Percentiles rank a stretch among this genome's conserved stretches.
These are phyloP conservation scores for Lactarius indigo DNA, from an alignment of 768 basidiomycete genomes.

Conservation along the genomic window DNA sequence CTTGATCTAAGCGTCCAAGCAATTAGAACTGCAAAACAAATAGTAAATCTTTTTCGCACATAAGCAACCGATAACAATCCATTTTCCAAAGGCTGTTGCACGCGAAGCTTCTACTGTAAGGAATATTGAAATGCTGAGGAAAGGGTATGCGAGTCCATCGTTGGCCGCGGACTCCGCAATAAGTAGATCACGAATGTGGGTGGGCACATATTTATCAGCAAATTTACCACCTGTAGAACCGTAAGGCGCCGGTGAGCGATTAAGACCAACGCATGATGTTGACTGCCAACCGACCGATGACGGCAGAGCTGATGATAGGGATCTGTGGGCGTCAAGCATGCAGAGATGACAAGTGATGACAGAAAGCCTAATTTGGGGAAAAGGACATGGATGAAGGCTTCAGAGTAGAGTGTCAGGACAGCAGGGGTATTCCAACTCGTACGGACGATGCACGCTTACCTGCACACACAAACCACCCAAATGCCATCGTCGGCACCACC, in stretches of 20 bases:
- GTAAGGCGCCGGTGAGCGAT: background rate
- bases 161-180: slow-evolving; percentile 92
- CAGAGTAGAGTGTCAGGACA: background rate
- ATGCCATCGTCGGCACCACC: slow-evolving; percentile 85
- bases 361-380: slow-evolving; percentile 71
- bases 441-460: slow-evolving; percentile 36
- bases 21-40: background rate
- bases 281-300: slow-evolving; percentile 48
- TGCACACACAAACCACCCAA: slow-evolving; percentile 77
- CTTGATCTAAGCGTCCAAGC: slow-evolving; percentile 57
- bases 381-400: slow-evolving; percentile 63
- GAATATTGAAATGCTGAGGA: slow-evolving; percentile 83
- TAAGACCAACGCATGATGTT: background rate
- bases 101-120: slow-evolving; percentile 67
- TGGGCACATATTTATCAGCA: slow-evolving; percentile 65
- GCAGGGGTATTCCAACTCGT: background rate
- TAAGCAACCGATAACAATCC: slow-evolving; percentile 84
- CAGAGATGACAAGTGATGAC: slow-evolving; percentile 80
- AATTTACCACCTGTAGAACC: slow-evolving; percentile 58
- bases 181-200: slow-evolving; percentile 73
- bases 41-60: slow-evolving; percentile 42
- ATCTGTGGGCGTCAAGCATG: slow-evolving; percentile 91
- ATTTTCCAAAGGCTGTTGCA: slow-evolving; percentile 67
- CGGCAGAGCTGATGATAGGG: slow-evolving; percentile 88
- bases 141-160: slow-evolving; percentile 94